A percentile compares a stretch with the other conserved stretches of the same genome.
phyloP scores from a whole-genome alignment of 352 stramenopile species.

The Hyaloperonospora brassicae region DNA sequence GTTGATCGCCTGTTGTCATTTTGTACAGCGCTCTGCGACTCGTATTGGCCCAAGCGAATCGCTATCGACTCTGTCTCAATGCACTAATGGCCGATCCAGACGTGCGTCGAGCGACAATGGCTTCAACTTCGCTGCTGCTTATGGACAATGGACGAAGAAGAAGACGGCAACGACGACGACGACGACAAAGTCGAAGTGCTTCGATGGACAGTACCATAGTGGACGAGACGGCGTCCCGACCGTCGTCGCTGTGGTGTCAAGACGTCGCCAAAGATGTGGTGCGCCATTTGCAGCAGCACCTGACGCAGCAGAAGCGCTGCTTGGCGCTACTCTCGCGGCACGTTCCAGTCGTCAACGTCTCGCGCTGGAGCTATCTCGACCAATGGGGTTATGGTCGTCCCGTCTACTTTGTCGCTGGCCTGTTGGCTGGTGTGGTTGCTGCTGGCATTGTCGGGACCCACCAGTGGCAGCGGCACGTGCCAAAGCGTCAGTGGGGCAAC shows the following conservation, averaged over 20 bases:
- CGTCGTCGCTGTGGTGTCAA: constrained; percentile 11
- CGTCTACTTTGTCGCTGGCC: constrained; percentile 35
- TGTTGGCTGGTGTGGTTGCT: constrained; percentile 38
- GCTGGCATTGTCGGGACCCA: constrained; percentile 28
- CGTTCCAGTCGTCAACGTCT: constrained; percentile 9
- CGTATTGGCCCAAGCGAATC: constrained; percentile 25
- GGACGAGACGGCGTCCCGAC: constrained; percentile 11
- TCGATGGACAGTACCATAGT: constrained; percentile 2
- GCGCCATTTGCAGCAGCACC: constrained; percentile 27
- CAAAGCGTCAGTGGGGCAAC: constrained; percentile 9
- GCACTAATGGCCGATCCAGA: constrained; percentile 24
- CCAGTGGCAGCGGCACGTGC: constrained; percentile 20
- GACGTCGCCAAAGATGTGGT: constrained; percentile 37
- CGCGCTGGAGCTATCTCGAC: constrained; percentile 13
- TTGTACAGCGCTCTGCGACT: constrained; percentile 19
- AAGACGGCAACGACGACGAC: too few species aligned
- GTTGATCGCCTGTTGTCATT: too few species aligned
- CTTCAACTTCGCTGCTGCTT: constrained; percentile 9
- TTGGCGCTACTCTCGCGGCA: constrained; percentile 24
- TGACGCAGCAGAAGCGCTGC: constrained; percentile 22
- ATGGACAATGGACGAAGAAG: constrained; percentile 10
- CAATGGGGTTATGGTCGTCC: constrained; percentile 19
- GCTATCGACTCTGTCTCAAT: constrained; percentile 17
- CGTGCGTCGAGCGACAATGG: constrained; percentile 17
- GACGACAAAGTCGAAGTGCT: too few species aligned